A percentile compares a stretch with the other conserved stretches of the same genome.
phyloP scores from a whole-genome alignment of 495 filamentous ascomycete species.

The Tuber borchii region DNA sequence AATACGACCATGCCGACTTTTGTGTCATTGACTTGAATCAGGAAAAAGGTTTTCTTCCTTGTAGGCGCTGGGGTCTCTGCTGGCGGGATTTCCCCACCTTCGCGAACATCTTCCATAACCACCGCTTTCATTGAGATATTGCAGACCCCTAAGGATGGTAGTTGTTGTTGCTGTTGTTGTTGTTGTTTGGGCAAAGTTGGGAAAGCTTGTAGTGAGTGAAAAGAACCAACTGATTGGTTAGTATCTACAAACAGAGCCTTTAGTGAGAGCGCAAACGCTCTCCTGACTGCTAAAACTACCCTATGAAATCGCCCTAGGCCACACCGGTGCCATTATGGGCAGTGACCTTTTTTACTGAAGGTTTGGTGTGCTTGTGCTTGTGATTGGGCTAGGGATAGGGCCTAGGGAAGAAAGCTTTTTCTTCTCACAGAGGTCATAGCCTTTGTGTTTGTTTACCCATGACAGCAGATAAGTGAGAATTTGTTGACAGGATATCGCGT shows the following conservation, averaged over 20 bases:
- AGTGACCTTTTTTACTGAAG: neutral
- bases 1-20: conserved; percentile 45
- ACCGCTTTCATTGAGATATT: neutral
- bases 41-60: neutral
- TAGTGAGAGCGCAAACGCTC: too few species aligned
- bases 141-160: neutral
- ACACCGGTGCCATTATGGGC: neutral
- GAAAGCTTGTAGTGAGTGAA: neutral
- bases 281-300: too few species aligned
- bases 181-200: neutral
- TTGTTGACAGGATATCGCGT: neutral
- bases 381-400: neutral
- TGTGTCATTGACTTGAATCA: conserved; percentile 34
- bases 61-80: neutral
- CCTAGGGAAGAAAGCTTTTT: neutral
- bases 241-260: too few species aligned
- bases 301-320: too few species aligned
- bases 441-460: neutral
- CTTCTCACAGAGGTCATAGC: neutral
- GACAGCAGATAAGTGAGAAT: neutral
- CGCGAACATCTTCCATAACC: neutral
- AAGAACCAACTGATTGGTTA: neutral
- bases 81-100: neutral
- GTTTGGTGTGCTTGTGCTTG: neutral
- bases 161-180: too few species aligned